Percentiles rank a stretch among this genome's conserved stretches.
Evolutionary conservation across 768 basidiomycete species (phyloP).

Genomic region (Agrocybe pediades): DNA sequence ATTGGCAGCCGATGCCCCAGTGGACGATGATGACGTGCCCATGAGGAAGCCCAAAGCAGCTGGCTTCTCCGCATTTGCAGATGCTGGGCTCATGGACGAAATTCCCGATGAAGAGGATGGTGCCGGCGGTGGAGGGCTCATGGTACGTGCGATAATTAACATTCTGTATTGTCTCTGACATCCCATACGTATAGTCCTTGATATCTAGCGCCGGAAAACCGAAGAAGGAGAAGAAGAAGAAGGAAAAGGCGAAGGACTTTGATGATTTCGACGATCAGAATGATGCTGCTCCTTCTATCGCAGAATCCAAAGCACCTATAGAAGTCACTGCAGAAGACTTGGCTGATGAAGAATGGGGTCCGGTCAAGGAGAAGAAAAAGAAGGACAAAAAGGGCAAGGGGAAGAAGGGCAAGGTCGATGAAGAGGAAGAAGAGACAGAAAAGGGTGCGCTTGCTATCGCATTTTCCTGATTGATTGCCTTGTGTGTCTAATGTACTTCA

Average conservation of each 20-base stretch:
- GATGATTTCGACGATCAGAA: slow-evolving; percentile 30
- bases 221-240: slow-evolving; percentile 61
- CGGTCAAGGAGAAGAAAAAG: slow-evolving; percentile 63
- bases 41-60: slow-evolving; percentile 26
- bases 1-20: slow-evolving; percentile 24
- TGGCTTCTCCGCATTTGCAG: slow-evolving; percentile 55
- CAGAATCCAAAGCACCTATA: slow-evolving; percentile 40
- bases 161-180: slow-evolving; percentile 3
- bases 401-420: slow-evolving; percentile 46
- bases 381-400: slow-evolving; percentile 62
- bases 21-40: slow-evolving; percentile 39
- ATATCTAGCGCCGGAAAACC: slow-evolving; percentile 35
- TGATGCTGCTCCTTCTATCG: slow-evolving; percentile 23
- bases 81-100: slow-evolving; percentile 45
- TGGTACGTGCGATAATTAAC: slow-evolving; percentile 46
- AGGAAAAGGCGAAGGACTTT: slow-evolving; percentile 37
- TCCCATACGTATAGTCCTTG: slow-evolving; percentile 48
- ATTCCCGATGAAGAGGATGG: slow-evolving; percentile 48
- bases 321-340: slow-evolving; percentile 71
- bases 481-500: slow-evolving; percentile 9
- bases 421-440: slow-evolving; percentile 40
- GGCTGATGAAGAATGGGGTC: slow-evolving; percentile 74
- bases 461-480: too few species aligned
- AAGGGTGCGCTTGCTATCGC: slow-evolving; percentile 14
- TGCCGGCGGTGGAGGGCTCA: slow-evolving; percentile 72